Conservation (phyloP, 2,329 filamentous ascomycete species). For the Didymella exigua region DNA sequence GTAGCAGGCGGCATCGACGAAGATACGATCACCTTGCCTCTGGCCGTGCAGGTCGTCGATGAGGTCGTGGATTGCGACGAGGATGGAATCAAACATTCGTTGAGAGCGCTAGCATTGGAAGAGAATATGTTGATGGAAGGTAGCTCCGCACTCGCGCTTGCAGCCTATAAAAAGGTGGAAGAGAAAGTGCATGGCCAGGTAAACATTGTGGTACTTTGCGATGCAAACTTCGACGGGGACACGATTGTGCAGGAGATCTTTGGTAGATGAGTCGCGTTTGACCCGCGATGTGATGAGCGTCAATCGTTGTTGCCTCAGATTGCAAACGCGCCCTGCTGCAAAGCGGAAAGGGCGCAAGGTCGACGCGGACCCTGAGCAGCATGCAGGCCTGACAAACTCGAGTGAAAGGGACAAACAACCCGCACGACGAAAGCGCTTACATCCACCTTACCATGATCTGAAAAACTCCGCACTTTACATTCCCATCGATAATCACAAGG, state of each 20-base stretch:
- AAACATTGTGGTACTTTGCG: conserved; percentile 1
- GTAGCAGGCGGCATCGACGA: conserved; percentile 5
- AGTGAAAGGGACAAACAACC: background rate
- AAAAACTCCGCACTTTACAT: background rate
- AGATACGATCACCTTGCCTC: background rate
- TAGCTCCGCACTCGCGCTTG: conserved; percentile 5
- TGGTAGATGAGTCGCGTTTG: background rate
- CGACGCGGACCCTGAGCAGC: background rate
- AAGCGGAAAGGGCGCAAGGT: background rate
- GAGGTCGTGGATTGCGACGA: conserved; percentile 1
- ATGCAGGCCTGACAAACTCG: background rate
- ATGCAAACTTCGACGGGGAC: background rate
- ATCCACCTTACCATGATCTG: too few relatives aligned
- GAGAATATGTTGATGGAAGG: conserved; percentile 13
- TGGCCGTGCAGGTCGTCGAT: conserved; percentile 4
- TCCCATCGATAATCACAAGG: background rate
- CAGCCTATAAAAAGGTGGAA: conserved; percentile 4
- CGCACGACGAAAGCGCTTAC: background rate
- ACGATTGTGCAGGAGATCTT: background rate
- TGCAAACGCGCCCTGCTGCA: background rate
- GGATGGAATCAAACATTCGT: background rate
- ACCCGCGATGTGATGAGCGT: too few relatives aligned
- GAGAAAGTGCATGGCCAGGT: background rate
- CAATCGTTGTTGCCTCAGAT: background rate
- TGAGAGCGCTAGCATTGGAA: background rate